Conservation (phyloP, 2,329 filamentous ascomycete species). For the Cadophora sp. region DNA sequence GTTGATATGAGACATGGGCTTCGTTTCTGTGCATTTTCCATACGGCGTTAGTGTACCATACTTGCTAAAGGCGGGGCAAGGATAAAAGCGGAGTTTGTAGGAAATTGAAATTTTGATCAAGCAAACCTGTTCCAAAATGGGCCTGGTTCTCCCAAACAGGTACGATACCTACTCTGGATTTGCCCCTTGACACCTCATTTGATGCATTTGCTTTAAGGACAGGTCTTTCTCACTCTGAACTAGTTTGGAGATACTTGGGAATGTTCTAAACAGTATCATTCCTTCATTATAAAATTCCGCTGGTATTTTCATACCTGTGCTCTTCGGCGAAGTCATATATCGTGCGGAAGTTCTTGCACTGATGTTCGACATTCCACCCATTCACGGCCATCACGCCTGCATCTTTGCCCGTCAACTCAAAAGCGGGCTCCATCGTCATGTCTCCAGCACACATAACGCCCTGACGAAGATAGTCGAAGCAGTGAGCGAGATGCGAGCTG, state of each 20-base stretch:
- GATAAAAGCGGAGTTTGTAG: slow-evolving; percentile 33
- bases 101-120: slow-evolving; percentile 22
- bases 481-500: slow-evolving; percentile 24
- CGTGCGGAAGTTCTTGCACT: slow-evolving; percentile 23
- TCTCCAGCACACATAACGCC: slow-evolving; percentile 32
- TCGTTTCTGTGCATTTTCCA: slow-evolving; percentile 30
- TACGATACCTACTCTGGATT: neutral
- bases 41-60: slow-evolving; percentile 39
- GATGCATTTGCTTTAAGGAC: neutral
- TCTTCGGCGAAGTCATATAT: slow-evolving; percentile 25
- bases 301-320: slow-evolving; percentile 22
- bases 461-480: slow-evolving; percentile 33
- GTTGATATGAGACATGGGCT: slow-evolving; percentile 18
- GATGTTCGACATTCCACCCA: slow-evolving; percentile 28
- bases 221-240: neutral
- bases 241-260: neutral
- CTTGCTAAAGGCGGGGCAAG: slow-evolving; percentile 33
- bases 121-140: neutral
- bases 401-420: slow-evolving; percentile 3
- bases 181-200: neutral
- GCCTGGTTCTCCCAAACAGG: neutral
- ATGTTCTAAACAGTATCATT: neutral
- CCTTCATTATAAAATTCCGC: slow-evolving; percentile 21
- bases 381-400: slow-evolving; percentile 18
- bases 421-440: slow-evolving; percentile 26